Evolutionary conservation across 1,284 basidiomycete species (phyloP), one percentile per base, ranked within the genome.

Genomic region (Microbotryomycetes sp.): DNA sequence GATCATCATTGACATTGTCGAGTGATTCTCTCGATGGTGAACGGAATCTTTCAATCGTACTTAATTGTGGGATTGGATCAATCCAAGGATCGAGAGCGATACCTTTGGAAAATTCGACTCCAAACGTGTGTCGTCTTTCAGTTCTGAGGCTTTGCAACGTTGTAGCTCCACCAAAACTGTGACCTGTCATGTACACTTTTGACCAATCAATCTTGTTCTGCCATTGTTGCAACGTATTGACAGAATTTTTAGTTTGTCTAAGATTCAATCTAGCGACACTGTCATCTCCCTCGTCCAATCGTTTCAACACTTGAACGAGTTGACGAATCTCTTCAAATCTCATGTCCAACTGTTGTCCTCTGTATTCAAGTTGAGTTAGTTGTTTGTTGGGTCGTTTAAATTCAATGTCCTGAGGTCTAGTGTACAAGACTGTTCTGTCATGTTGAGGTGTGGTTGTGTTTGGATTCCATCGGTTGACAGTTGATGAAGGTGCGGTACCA

Each of bases 401-500:
- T 84, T 75, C 74, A 22, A 86, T 73, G 61, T 82, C 80, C 19
- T 74, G 71, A 42, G 81, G 80, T 48, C 77, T 77, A 56, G 81
- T 74, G 70, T 86, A 86, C 42, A 70, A 56, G 48, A 74, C 58
- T 52, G 62, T 25, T 51, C 59, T 58, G 49, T 60, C 22, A 36
- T 54, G 49, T 57, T 58, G 50, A 47, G 62, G 49, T 25, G 51
- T 52, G 19, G 36, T 5, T 54, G 59, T 1, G 36, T 36, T 15
- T 52, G 29, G 60, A 54, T 60, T n/a, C 50, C 49, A 66, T 26
- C 46, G 51, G 69, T 49, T 68, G 36, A 65, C 62, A 59, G 69
- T 71, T 74, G 77, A 77, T 63, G 73, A 75, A 1, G 83, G 82
- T 0, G 80, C 84, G 2, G 84, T 85, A 0, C 88, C 88, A 73